Evolutionary conservation across 768 basidiomycete species (phyloP).

Genomic region (Galerina sulciceps): DNA sequence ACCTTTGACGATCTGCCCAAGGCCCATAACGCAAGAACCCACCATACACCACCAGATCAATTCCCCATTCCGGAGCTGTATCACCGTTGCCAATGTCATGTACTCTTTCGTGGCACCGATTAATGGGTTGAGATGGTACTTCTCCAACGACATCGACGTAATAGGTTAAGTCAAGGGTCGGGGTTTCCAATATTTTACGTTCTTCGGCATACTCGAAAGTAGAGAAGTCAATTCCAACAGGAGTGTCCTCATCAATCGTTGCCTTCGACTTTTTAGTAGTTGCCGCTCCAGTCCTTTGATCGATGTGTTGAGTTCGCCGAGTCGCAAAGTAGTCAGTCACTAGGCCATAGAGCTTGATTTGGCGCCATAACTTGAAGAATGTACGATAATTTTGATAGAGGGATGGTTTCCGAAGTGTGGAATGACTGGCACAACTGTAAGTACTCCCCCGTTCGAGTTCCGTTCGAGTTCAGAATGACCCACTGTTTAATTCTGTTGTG

Average conservation of each 20-base stretch:
- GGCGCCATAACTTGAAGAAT: slow-evolving; percentile 60
- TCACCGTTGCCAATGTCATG: slow-evolving; percentile 88
- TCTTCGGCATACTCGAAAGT: slow-evolving; percentile 87
- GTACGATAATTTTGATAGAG: slow-evolving; percentile 41
- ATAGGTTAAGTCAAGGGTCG: slow-evolving; percentile 79
- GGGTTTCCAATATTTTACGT: slow-evolving; percentile 79
- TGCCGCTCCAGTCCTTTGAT: slow-evolving; percentile 20
- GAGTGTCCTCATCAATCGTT: slow-evolving; percentile 55
- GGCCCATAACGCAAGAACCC: slow-evolving; percentile 88
- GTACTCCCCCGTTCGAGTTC: not conserved
- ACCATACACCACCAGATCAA: slow-evolving; percentile 80
- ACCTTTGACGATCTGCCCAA: slow-evolving; percentile 96
- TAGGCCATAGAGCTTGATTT: slow-evolving; percentile 47
- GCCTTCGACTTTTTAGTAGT: slow-evolving; percentile 32
- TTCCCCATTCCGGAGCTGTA: slow-evolving; percentile 89
- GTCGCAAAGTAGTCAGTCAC: slow-evolving; percentile 38
- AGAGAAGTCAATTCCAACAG: slow-evolving; percentile 57
- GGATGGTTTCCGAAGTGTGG: slow-evolving; percentile 31
- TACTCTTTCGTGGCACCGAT: slow-evolving; percentile 36
- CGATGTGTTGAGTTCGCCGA: slow-evolving; percentile 32
- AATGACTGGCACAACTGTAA: slow-evolving; percentile 29
- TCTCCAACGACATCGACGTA: slow-evolving; percentile 85
- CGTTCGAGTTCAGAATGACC: slow-evolving; percentile 9
- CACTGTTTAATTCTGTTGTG: slow-evolving; percentile 60
- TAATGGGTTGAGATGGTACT: slow-evolving; percentile 51